Conservation (phyloP, 2,329 filamentous ascomycete genomes). For the Diaporthe sp. region DNA sequence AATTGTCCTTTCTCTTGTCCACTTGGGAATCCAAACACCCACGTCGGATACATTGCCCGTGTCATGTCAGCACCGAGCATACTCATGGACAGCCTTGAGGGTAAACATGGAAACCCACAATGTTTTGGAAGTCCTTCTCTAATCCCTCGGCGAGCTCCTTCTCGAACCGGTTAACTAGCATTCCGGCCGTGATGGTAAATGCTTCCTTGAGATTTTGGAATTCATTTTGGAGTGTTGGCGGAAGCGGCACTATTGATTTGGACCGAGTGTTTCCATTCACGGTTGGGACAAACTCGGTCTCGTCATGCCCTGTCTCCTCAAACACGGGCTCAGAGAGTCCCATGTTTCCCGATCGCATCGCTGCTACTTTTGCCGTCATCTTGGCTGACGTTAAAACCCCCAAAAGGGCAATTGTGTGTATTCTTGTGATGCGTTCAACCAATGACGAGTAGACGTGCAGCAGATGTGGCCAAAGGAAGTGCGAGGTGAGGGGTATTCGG, state of each 20-base stretch:
- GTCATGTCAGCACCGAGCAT: background rate
- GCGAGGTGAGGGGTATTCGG: background rate
- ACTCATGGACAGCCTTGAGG: background rate
- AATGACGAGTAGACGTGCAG: background rate
- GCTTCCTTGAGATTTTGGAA: background rate
- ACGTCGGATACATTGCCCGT: constrained; percentile 32
- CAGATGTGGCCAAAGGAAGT: background rate
- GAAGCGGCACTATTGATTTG: constrained; percentile 1
- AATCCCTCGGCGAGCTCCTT: constrained; percentile 27
- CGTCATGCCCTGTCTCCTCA: background rate
- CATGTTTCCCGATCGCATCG: background rate
- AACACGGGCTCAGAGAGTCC: background rate
- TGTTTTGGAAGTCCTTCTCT: constrained; percentile 27
- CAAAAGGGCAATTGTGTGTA: background rate
- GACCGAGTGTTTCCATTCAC: background rate
- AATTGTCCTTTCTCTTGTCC: constrained; percentile 75
- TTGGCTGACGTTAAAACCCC: background rate
- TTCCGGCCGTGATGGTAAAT: constrained; percentile 25
- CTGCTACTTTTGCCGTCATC: background rate
- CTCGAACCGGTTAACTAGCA: constrained; percentile 19
- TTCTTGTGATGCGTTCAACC: background rate
- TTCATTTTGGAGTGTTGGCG: constrained; percentile 4
- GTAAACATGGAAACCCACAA: constrained; percentile 15
- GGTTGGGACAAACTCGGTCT: background rate
- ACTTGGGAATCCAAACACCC: constrained; percentile 65